These are phyloP conservation scores for Leccinum boreale DNA, from an alignment of 768 basidiomycete genomes.

Conservation along the genomic window DNA sequence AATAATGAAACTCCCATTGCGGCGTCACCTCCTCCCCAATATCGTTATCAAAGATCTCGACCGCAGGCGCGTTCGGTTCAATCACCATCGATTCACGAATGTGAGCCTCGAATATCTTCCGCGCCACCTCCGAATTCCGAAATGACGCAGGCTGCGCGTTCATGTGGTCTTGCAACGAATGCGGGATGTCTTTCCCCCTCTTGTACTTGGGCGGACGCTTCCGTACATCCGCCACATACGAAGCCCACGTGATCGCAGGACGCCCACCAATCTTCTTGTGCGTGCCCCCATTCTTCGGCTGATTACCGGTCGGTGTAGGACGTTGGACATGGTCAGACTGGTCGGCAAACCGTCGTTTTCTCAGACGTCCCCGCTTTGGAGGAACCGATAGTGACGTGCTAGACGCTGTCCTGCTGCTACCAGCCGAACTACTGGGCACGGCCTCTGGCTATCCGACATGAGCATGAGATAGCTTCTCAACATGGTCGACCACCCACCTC, in stretches of 20 bases:
- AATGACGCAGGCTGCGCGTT: slow-evolving; percentile 46
- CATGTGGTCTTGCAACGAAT: slow-evolving; percentile 62
- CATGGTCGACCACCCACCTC: slow-evolving; percentile 4
- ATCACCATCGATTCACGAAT: slow-evolving; percentile 63
- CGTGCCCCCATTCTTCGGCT: not conserved
- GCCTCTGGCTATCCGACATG: slow-evolving; percentile 7
- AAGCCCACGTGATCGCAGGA: slow-evolving; percentile 23
- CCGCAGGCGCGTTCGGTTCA: slow-evolving; percentile 67
- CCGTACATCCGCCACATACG: slow-evolving; percentile 16
- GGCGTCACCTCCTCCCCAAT: slow-evolving; percentile 70
- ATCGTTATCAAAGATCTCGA: slow-evolving; percentile 59
- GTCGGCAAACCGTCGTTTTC: not conserved
- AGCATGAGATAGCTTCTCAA: not conserved
- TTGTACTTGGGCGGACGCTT: slow-evolving; percentile 21
- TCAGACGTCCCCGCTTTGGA: not conserved
- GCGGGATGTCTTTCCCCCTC: slow-evolving; percentile 53
- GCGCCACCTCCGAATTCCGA: slow-evolving; percentile 42
- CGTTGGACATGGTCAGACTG: not conserved
- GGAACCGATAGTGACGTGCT: slow-evolving; percentile 9
- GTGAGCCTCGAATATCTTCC: slow-evolving; percentile 57
- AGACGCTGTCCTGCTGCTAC: slow-evolving; percentile 17
- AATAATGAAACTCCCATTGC: slow-evolving; percentile 84
- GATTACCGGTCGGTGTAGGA: not conserved
- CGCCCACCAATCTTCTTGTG: slow-evolving; percentile 2
- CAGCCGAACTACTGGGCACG: not conserved